Evolutionary conservation across 148 eudicot genomes (phyloP).

Genomic region (Chenopodium formosanum): DNA sequence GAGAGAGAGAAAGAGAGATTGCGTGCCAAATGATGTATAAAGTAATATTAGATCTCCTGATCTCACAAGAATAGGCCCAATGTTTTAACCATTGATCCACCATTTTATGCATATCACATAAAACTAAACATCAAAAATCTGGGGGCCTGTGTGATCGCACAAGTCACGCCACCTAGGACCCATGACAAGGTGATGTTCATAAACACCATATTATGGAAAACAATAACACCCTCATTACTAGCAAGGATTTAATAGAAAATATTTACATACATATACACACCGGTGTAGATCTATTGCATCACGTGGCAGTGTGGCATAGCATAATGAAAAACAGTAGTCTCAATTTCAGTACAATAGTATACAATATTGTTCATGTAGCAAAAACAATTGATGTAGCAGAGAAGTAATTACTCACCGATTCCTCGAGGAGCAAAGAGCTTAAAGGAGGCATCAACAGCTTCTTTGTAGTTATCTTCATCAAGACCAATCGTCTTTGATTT

Average conservation of each 20-base stretch:
- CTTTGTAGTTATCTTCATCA: slow-evolving; percentile 96
- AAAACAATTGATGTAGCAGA: not conserved
- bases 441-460: slow-evolving; percentile 87
- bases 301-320: not conserved
- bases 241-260: not conserved
- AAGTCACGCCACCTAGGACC: too few relatives aligned
- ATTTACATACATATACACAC: not conserved
- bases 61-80: too few relatives aligned
- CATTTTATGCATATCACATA: too few relatives aligned
- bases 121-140: too few relatives aligned
- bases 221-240: not conserved
- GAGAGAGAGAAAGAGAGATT: too few relatives aligned
- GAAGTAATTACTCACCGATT: slow-evolving; percentile 57
- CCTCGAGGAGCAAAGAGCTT: slow-evolving; percentile 88
- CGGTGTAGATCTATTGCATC: not conserved
- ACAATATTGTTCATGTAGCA: not conserved
- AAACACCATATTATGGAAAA: not conserved
- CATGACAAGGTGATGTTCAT: not conserved
- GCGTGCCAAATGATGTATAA: too few relatives aligned
- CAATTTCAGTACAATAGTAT: not conserved
- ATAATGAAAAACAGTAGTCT: not conserved
- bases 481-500: slow-evolving; percentile 63
- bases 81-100: too few relatives aligned
- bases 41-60: too few relatives aligned
- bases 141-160: too few relatives aligned